Conservation (phyloP, 2,329 filamentous ascomycete species). For the Ophiostoma populinum region DNA sequence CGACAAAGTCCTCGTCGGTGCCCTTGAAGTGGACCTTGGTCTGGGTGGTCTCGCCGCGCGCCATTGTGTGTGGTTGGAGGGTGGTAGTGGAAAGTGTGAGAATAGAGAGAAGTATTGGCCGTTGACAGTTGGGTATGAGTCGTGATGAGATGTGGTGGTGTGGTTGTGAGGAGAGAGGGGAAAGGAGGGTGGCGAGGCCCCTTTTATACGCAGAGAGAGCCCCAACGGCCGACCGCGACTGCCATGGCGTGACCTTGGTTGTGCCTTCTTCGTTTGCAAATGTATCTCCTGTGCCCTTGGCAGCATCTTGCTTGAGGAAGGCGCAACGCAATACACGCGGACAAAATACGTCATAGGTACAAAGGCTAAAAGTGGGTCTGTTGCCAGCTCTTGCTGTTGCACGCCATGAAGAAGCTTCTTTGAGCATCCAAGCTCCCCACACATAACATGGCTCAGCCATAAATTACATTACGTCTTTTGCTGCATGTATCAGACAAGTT, state of each 20-base stretch:
- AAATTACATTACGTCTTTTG: not conserved
- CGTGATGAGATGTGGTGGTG: no score
- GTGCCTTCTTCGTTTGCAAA: not conserved
- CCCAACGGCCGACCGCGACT: no score
- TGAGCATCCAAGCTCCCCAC: not conserved
- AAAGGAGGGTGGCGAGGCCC: not conserved
- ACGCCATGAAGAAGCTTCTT: constrained; percentile 1
- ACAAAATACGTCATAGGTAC: constrained; percentile 9
- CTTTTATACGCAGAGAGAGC: no score
- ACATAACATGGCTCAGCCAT: no score
- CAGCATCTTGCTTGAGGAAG: not conserved
- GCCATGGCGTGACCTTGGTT: no score
- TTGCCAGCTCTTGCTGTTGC: not conserved
- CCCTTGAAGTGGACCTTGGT: constrained; percentile 81
- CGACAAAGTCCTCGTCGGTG: constrained; percentile 37
- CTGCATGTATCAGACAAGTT: not conserved
- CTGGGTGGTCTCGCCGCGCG: constrained; percentile 32
- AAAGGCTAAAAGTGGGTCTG: not conserved
- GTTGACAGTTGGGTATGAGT: no score
- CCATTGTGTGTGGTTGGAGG: constrained; percentile 3
- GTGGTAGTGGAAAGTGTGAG: not conserved
- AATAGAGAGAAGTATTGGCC: no score
- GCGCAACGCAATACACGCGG: constrained; percentile 4
- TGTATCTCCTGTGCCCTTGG: not conserved
- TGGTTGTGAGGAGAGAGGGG: no score